These are phyloP conservation scores for Rhodotorula graminis DNA, from an alignment of 768 basidiomycete genomes.

Conservation along the genomic window DNA sequence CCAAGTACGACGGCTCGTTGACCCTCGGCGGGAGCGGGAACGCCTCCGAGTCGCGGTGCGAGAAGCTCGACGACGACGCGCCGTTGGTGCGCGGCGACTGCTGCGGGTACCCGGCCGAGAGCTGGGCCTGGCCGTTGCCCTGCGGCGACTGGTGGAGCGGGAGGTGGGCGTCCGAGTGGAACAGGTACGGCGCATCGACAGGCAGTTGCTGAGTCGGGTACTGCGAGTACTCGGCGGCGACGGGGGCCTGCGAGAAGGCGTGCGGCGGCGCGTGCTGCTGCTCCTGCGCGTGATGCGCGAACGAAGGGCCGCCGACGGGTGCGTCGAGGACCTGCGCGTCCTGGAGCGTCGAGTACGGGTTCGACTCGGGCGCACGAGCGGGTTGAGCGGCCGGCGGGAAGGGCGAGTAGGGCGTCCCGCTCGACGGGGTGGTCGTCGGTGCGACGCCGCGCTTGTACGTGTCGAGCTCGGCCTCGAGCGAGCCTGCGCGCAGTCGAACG, in stretches of 20 bases:
- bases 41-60: slow-evolving; percentile 12
- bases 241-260: neutral
- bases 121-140: neutral
- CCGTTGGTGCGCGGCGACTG: neutral
- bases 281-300: neutral
- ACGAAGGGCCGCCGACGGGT: neutral
- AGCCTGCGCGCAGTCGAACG: neutral
- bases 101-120: neutral
- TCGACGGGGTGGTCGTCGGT: neutral
- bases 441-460: neutral
- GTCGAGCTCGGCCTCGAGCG: slow-evolving; percentile 33
- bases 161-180: neutral
- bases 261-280: neutral
- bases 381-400: neutral
- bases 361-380: neutral
- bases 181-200: neutral
- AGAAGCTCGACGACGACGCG: neutral
- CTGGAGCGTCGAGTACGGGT: neutral
- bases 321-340: neutral
- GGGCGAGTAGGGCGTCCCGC: neutral
- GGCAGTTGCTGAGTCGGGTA: neutral
- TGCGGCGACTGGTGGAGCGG: neutral
- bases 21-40: slow-evolving; percentile 24
- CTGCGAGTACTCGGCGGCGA: neutral
- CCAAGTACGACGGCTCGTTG: neutral